Evolutionary conservation across 495 filamentous ascomycete species (phyloP), one percentile per base, ranked within the genome.

Genomic region (Melanomma pulvis-pyrius): DNA sequence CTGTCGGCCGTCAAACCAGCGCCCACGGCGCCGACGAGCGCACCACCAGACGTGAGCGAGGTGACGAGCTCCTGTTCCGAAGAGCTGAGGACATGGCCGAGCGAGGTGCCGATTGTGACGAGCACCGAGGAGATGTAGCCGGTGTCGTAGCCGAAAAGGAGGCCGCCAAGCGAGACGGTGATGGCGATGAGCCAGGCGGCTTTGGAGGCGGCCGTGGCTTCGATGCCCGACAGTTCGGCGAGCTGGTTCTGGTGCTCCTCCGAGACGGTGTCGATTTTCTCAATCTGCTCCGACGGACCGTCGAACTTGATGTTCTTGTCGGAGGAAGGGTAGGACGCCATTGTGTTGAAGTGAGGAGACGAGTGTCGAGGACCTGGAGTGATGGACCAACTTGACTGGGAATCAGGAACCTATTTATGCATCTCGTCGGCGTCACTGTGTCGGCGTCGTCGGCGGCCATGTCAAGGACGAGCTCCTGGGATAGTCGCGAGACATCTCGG

Each of bases 1-100:
- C 71, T 70, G 71, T 86, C 83, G 15, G 82, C 81, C 0, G 79
- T 75, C 21, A 80, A 74, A 34, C 82, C 82, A 49, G 82, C 82
- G 36, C 74, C 73, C 22, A 84, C 75, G 19, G 82, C 74, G 8
- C 83, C 83, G 9, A 84, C 73, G 51, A 86, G 80, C 8, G 81
- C 83, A 21, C 80, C 82, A 36, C 74, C 81, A 34, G 78, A 80
- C 12, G 74, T 78, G 48, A 83, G 71, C 0, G 81, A 79, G 11
- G 80, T 83, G 44, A 82, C 78, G 19, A 80, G 57, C 65, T 83
- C 81, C 54, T 83, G 78, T 60, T 83, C 78, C 30, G 67, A 70
- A 11, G 75, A 60, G n/a, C 39, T 71, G 12, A 79, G 61, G 0
- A 64, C 57, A 39, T 75, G 56, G 29, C 74, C 73, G 22, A 82